Conservation (phyloP, 805 yeast genomes). For the Millerago galiae region DNA sequence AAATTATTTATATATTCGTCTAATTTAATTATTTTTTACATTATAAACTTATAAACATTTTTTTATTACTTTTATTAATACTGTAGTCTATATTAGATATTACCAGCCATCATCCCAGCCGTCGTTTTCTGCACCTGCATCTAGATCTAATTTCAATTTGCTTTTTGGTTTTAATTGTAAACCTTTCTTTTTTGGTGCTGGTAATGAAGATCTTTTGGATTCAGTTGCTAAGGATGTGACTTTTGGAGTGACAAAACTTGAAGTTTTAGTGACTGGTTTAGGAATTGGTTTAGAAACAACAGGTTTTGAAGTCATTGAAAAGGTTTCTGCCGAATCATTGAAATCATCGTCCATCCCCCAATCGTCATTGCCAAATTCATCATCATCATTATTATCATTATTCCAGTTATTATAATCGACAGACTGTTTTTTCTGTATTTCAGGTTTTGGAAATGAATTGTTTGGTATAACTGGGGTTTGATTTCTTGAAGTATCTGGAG, state of each 20-base stretch:
- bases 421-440: neutral
- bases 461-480: conserved; percentile 14
- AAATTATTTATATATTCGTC: neutral
- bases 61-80: neutral
- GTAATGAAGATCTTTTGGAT: neutral
- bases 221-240: conserved; percentile 18
- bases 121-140: conserved; percentile 28
- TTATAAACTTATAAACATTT: neutral
- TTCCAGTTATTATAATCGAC: conserved; percentile 4
- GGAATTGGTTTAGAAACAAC: neutral
- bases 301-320: neutral
- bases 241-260: conserved; percentile 13
- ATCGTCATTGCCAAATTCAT: conserved; percentile 10
- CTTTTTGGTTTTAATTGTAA: conserved; percentile 22
- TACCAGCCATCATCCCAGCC: conserved; percentile 45
- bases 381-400: conserved; percentile 12
- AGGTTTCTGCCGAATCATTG: neutral
- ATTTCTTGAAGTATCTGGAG: conserved; percentile 15
- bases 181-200: conserved; percentile 14
- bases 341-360: conserved; percentile 17
- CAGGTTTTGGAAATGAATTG: conserved; percentile 2
- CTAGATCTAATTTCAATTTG: conserved; percentile 29
- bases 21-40: neutral
- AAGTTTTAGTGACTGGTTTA: neutral
- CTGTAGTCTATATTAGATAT: neutral